Conservation (phyloP, 495 filamentous ascomycete genomes). For the Neohortaea acidophila region DNA sequence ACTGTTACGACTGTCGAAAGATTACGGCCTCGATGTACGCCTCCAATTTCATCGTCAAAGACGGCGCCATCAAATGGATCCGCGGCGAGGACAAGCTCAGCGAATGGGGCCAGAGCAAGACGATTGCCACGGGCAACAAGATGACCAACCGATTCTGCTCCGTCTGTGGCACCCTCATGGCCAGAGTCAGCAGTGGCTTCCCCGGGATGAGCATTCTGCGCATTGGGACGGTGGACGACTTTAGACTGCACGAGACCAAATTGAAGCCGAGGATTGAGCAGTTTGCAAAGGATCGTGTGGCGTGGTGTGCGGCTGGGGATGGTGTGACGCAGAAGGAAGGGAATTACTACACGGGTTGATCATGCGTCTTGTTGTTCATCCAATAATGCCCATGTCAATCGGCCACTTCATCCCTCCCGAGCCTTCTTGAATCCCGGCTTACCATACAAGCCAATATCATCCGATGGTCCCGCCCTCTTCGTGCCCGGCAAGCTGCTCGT, state of each 20-base stretch:
- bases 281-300: constrained; percentile 26
- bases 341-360: no score
- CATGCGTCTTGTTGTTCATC: no score
- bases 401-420: no score
- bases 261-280: constrained; percentile 33
- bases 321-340: constrained; percentile 16
- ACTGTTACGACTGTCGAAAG: constrained; percentile 44
- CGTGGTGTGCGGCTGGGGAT: constrained; percentile 29
- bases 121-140: constrained; percentile 28
- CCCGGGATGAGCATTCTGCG: constrained; percentile 33
- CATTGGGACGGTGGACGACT: constrained; percentile 42
- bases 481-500: constrained; percentile 79
- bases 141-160: constrained; percentile 43
- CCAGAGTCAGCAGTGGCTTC: constrained; percentile 27
- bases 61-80: constrained; percentile 30
- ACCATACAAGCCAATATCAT: no score
- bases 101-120: constrained; percentile 28
- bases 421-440: no score
- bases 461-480: constrained; percentile 74
- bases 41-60: constrained; percentile 36
- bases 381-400: no score
- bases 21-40: constrained; percentile 46
- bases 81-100: constrained; percentile 34
- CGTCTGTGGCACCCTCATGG: constrained; percentile 40
- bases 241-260: constrained; percentile 36